Evolutionary conservation across 805 yeast species (phyloP).

Genomic region (Teunomyces pallodes): DNA sequence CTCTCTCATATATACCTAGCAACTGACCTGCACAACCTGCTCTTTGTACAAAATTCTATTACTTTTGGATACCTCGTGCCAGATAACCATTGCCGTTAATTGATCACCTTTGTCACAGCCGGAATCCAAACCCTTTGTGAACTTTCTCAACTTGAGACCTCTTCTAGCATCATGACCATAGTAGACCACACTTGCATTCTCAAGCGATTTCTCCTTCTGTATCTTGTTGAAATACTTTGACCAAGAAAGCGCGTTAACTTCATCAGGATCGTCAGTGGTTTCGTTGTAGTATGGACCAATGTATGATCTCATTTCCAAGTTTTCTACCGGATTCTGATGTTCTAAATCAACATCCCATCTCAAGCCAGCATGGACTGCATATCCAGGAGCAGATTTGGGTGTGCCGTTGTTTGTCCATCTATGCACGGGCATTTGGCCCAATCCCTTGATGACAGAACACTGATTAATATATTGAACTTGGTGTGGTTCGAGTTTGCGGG

Average conservation of each 20-base stretch:
- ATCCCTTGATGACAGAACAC: slow-evolving; percentile 60
- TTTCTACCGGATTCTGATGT: slow-evolving; percentile 60
- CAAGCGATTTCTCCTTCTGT: slow-evolving; percentile 33
- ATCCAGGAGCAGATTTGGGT: slow-evolving; percentile 32
- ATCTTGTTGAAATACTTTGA: slow-evolving; percentile 52
- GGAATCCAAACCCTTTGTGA: slow-evolving; percentile 76
- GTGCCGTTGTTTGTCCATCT: slow-evolving; percentile 21
- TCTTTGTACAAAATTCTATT: slow-evolving; percentile 19
- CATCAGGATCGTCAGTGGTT: slow-evolving; percentile 50
- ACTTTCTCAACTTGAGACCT: slow-evolving; percentile 65
- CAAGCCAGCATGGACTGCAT: slow-evolving; percentile 84
- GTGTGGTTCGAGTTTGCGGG: slow-evolving; percentile 52
- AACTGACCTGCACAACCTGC: slow-evolving; percentile 13
- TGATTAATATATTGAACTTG: slow-evolving; percentile 60
- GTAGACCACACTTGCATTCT: slow-evolving; percentile 46
- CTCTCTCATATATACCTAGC: slow-evolving; percentile 2
- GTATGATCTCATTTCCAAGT: slow-evolving; percentile 67
- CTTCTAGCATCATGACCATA: slow-evolving; percentile 89
- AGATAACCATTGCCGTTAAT: slow-evolving; percentile 61
- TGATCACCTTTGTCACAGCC: slow-evolving; percentile 77
- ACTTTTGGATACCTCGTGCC: slow-evolving; percentile 13
- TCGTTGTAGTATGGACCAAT: slow-evolving; percentile 61
- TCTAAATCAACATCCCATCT: slow-evolving; percentile 59
- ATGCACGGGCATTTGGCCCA: slow-evolving; percentile 59
- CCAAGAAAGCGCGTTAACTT: slow-evolving; percentile 48